Base-by-base conservation (phyloP, 2,329 filamentous ascomycete species). In the Colletotrichum tropicicola region DNA sequence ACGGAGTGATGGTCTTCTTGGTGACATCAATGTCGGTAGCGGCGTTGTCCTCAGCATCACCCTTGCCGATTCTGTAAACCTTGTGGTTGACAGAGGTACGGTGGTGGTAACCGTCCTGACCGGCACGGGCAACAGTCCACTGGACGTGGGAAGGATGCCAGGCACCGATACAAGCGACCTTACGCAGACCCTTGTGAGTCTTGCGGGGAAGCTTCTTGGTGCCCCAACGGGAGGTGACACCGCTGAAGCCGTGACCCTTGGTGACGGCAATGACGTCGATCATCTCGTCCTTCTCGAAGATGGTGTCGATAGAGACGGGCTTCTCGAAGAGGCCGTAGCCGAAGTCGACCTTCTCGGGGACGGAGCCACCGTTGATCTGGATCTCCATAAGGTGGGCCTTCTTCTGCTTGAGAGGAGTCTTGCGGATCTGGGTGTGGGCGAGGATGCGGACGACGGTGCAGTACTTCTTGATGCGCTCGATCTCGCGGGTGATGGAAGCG, bases 381-480 rank as follows among this genome's bases (percentile, higher is more conserved):
- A 99, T 94, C 89, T 99, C 96, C 96, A 99, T 99, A 75, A 99
- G 89, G 85, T 99, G 96, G 78, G 96, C 95, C 93, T 98, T 99
- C 94, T 99, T 99, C 90, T 99, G 96, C 92, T 98, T 98, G 84
- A 99, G 92, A 71, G 96, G 95, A 69, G 96, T 98, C 91, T 97
- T 95, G 90, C 91, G 91, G 89, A 98, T 94, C 88, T 99, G 96
- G 76, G 96, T 98, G 91, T 99, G 96, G 83, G 96, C 95, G 82
- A 99, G 94, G 74, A 99, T 90, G 84, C 96, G 96, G 87, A 99
- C 92, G 83, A 98, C 94, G 76, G 94, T 96, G 92, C 95, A 98
- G 93, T 99, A 99, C 89, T 98, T 98, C 93, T 98, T 97, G 87
- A 99, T 98, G 85, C 96, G 94, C 92, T 98, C 96, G 80, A 99